Conservation (phyloP, 345 rosid species). For the Brassica juncea region DNA sequence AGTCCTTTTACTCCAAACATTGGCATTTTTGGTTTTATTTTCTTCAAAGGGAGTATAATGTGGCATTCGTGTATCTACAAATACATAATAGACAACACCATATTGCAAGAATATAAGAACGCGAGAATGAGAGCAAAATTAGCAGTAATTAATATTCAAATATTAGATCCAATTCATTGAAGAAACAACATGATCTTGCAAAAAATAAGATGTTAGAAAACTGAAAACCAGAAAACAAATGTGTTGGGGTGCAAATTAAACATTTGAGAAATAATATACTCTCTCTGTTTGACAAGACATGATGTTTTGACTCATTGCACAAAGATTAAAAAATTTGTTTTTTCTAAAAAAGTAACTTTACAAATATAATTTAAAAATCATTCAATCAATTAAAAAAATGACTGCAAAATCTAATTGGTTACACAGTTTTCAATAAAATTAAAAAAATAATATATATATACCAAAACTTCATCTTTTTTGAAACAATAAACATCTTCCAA, state of each 20-base stretch:
- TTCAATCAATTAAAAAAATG: too few species aligned
- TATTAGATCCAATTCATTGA: constrained; percentile 6
- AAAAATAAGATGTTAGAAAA: not conserved
- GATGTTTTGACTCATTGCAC: too few species aligned
- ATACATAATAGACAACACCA: not conserved
- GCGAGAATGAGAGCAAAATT: constrained; percentile 15
- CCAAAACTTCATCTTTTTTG: too few species aligned
- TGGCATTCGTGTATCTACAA: not conserved
- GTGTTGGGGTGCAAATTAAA: not conserved
- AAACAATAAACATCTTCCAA: too few species aligned
- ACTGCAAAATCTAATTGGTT: too few species aligned
- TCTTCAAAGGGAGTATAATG: not conserved
- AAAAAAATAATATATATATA: too few species aligned
- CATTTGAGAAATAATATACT: not conserved
- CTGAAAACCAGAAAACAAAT: not conserved
- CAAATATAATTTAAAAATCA: too few species aligned
- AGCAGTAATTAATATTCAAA: constrained; percentile 3
- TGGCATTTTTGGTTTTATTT: not conserved
- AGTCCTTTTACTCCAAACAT: not conserved
- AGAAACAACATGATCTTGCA: not conserved
- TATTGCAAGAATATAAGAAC: not conserved
- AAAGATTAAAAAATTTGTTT: too few species aligned
- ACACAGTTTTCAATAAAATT: too few species aligned
- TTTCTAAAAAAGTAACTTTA: too few species aligned
- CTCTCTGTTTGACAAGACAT: too few species aligned